Evolutionary conservation across 192 early-diverging fungal genomes (phyloP), one percentile per base, ranked within the genome.

Genomic region (Backusella morwellensis): DNA sequence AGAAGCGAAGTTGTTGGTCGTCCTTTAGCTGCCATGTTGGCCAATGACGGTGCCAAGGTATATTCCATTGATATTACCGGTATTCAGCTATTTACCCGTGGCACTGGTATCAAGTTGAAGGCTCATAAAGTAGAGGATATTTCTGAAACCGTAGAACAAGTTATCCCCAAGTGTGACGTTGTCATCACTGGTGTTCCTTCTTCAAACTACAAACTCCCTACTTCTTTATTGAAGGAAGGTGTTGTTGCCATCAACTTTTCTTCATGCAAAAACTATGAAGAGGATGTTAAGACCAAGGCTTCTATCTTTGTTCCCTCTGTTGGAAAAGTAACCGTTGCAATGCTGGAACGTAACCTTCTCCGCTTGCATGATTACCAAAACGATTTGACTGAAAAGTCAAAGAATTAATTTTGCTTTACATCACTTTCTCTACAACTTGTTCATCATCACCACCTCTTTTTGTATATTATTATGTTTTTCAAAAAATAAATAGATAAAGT

Each of bases 161-260:
- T 94, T 4, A 86, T 98, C 14, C 87, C 92, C 19, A 79, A 86
- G n/a, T 97, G 93, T 8, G 98, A 99, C 77, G 96, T 98, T 5
- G 98, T 99, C 17, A 98, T 99, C 80, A 97, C 97, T 3, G 98
- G 98, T 66, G 98, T 99, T 15, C 98, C 98, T 6, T 84, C 90
- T 14, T 86, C 92, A 11, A 87, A 86, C 6, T 99, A 96, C 89
- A 97, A 97, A 85, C 83, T 99, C 75, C 90, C 93, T 26, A 93
- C 96, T 26, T 40, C 76, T n/a, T 78, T 91, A 80, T 89, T 99
- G 38, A 97, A 97, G 85, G 96, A 96, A n/a, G 98, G 98, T 47
- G 98, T 97, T 19, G 87, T 98, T 68, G 96, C 96, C 1, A 93
- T 99, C 81, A 99, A 99, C 89, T 98, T 99, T 85, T 95, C 96